These are phyloP conservation scores for Dacryopinax primogenitus DNA, from an alignment of 768 basidiomycete species.

Conservation along the genomic window DNA sequence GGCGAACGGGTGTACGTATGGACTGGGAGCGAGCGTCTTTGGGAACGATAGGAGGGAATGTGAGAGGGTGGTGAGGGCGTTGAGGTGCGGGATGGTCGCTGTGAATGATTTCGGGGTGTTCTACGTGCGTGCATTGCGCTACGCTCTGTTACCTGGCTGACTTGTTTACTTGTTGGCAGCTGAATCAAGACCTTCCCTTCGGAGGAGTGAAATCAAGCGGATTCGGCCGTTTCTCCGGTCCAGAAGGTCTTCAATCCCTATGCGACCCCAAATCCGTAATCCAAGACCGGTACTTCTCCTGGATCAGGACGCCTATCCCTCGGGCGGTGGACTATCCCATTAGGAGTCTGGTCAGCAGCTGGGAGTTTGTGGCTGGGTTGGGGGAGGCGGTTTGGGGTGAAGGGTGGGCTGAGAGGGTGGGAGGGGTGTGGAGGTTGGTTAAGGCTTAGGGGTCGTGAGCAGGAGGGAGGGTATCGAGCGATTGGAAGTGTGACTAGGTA, in stretches of 20 bases:
- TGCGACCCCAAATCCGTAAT: constrained; percentile 83
- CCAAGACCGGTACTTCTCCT: constrained; percentile 70
- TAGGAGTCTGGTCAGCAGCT: constrained; percentile 55
- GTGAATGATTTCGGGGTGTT: constrained; percentile 89
- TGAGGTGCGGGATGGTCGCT: constrained; percentile 95
- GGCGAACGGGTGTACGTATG: constrained; percentile 79
- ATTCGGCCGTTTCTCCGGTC: constrained; percentile 88
- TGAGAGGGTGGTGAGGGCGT: constrained; percentile 58
- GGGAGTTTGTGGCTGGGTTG: constrained; percentile 36
- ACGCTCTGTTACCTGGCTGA: too few species aligned
- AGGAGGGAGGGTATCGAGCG: too few species aligned
- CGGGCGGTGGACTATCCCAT: constrained; percentile 76
- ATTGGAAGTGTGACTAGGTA: too few species aligned
- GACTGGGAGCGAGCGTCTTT: constrained; percentile 88
- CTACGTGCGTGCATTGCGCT: constrained; percentile 54
- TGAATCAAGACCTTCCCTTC: constrained; percentile 70
- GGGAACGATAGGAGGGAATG: constrained; percentile 73
- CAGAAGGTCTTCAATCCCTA: constrained; percentile 79
- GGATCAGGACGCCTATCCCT: constrained; percentile 77
- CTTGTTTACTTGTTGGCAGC: constrained; percentile 5
- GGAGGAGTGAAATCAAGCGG: constrained; percentile 86
- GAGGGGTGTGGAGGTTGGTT: not conserved
- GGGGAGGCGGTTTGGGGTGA: constrained; percentile 4
- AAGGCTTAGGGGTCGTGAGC: too few species aligned
- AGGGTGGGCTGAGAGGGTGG: not conserved